Conservation (phyloP, 2,329 filamentous ascomycete species). For the Ophiostoma quercus region DNA sequence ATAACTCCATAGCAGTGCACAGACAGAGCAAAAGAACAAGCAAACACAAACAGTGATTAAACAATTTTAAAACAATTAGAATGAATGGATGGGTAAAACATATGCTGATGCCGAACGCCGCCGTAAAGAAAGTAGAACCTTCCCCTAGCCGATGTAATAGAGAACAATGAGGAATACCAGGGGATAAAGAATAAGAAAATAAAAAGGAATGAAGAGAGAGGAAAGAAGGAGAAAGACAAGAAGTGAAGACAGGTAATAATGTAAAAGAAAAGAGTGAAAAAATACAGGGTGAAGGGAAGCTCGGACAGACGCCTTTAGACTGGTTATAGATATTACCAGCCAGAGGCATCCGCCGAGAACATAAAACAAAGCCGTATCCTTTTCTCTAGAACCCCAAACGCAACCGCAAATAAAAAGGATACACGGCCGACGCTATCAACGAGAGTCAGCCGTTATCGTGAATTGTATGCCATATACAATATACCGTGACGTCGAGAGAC, state of each 20-base stretch:
- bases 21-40: not conserved
- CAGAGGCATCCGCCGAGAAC: not conserved
- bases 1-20: not conserved
- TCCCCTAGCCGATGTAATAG: slow-evolving; percentile 8
- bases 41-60: not conserved
- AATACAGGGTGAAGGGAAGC: not conserved
- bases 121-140: slow-evolving; percentile 8
- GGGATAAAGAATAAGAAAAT: not conserved
- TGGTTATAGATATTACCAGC: too few relatives aligned
- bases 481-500: not conserved
- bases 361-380: slow-evolving; percentile 7
- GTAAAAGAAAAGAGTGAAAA: not conserved
- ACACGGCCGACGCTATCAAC: not conserved
- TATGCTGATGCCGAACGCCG: slow-evolving; percentile 14
- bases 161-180: not conserved
- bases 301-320: not conserved
- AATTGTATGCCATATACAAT: not conserved
- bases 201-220: not conserved
- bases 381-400: slow-evolving; percentile 6
- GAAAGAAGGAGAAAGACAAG: not conserved
- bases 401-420: not conserved
- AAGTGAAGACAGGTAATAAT: not conserved
- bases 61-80: not conserved
- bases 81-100: not conserved
- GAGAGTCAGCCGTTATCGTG: not conserved